phyloP scores from a whole-genome alignment of 129 eudicot genomes.

The Deinandra increscens region DNA sequence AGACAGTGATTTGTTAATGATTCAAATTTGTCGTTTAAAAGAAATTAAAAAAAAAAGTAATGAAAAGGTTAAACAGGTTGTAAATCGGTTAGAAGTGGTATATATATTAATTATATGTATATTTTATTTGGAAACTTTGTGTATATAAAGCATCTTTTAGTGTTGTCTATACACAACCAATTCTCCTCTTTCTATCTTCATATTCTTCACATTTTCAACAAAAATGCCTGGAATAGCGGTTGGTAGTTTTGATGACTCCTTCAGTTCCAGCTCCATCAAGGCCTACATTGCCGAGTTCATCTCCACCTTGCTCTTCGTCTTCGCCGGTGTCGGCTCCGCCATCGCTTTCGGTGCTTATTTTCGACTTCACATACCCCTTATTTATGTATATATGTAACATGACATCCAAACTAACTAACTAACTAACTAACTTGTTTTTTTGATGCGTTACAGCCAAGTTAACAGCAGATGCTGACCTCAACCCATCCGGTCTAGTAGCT shows the following conservation, averaged over 20 bases:
- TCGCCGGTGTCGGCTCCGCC: conserved; percentile 96
- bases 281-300: conserved; percentile 90
- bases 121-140: background rate
- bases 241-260: conserved; percentile 71
- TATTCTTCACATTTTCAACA: background rate
- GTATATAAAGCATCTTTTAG: conserved; percentile 6
- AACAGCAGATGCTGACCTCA: conserved; percentile 71
- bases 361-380: background rate
- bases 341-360: conserved; percentile 71
- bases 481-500: conserved; percentile 84
- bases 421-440: conserved; percentile 5
- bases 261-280: conserved; percentile 48
- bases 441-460: conserved; percentile 46
- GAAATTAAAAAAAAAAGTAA: no score
- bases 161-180: background rate
- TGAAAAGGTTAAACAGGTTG: no score
- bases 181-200: background rate
- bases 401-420: no score
- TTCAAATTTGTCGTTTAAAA: no score
- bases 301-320: conserved; percentile 92
- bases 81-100: no score
- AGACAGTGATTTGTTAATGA: no score
- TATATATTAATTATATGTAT: background rate
- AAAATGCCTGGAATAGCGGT: conserved; percentile 73
- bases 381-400: background rate